These are phyloP conservation scores for Phaeoacremonium minimum DNA, from an alignment of 2,329 filamentous ascomycete species.

Conservation along the genomic window DNA sequence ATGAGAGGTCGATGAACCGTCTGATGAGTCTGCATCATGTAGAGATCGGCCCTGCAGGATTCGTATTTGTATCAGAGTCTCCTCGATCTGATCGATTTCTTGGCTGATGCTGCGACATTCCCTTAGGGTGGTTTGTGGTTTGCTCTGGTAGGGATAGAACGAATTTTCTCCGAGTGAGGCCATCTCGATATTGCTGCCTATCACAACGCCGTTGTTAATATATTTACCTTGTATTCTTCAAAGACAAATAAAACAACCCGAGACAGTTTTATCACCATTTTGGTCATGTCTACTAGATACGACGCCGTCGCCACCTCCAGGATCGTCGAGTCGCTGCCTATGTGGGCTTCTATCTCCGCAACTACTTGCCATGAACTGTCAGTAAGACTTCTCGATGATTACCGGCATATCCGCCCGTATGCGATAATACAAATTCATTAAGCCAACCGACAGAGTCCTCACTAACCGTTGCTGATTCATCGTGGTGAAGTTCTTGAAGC, in stretches of 20 bases:
- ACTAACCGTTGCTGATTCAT: constrained; percentile 54
- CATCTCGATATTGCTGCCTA: constrained; percentile 61
- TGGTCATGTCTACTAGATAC: constrained; percentile 16
- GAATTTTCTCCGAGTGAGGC: constrained; percentile 54
- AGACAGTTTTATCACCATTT: constrained; percentile 28
- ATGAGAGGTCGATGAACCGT: constrained; percentile 59
- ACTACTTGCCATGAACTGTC: constrained; percentile 30
- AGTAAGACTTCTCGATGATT: too few relatives aligned
- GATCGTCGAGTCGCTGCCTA: constrained; percentile 44
- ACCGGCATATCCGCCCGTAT: too few relatives aligned
- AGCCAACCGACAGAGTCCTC: constrained; percentile 10
- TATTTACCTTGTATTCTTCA: neutral
- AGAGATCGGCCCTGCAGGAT: constrained; percentile 68
- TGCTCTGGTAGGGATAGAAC: constrained; percentile 38
- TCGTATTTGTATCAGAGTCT: constrained; percentile 67
- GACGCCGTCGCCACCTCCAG: constrained; percentile 19
- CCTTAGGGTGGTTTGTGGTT: constrained; percentile 77
- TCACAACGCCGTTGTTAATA: constrained; percentile 1
- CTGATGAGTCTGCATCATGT: constrained; percentile 68
- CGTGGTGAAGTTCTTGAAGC: constrained; percentile 19
- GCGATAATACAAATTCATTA: neutral
- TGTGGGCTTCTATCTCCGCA: constrained; percentile 57
- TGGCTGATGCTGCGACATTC: constrained; percentile 78
- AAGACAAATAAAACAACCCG: neutral
- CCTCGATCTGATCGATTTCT: constrained; percentile 70